Conservation (phyloP, 208 protist species). For the Crithidia brevicula region DNA sequence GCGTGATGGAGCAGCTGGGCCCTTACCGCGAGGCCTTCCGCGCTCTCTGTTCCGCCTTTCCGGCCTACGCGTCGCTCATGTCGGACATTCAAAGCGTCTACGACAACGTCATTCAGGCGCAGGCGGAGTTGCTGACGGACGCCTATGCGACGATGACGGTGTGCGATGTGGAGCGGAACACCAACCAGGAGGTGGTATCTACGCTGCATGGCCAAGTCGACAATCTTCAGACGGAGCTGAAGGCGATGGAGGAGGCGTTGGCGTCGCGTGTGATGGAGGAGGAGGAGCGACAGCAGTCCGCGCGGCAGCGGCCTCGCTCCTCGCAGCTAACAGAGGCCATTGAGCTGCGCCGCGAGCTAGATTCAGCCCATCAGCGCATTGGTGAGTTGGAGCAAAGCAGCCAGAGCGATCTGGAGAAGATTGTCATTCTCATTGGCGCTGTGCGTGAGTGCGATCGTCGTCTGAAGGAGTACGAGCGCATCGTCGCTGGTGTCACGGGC, state of each 20-base stretch:
- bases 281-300: conserved; percentile 8
- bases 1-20: conserved; percentile 50
- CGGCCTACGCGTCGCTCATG: conserved; percentile 66
- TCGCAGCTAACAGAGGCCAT: conserved; percentile 21
- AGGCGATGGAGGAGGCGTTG: conserved; percentile 36
- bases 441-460: conserved; percentile 79
- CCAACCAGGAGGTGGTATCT: conserved; percentile 27
- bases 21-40: conserved; percentile 83
- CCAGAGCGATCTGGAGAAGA: conserved; percentile 74
- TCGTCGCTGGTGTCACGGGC: conserved; percentile 39
- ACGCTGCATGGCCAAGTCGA: conserved; percentile 45
- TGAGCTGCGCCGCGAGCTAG: conserved; percentile 42
- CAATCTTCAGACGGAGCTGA: conserved; percentile 41
- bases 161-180: conserved; percentile 23
- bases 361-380: conserved; percentile 41
- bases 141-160: conserved; percentile 33
- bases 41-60: conserved; percentile 68
- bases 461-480: conserved; percentile 64
- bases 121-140: conserved; percentile 68
- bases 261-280: conserved; percentile 27
- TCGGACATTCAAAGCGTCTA: conserved; percentile 79
- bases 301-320: conserved; percentile 7
- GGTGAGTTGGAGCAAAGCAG: conserved; percentile 53
- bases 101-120: conserved; percentile 80
- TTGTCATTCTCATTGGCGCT: conserved; percentile 75